Evolutionary conservation across 352 stramenopile genomes (phyloP).

Genomic region (Phytophthora hibernalis): DNA sequence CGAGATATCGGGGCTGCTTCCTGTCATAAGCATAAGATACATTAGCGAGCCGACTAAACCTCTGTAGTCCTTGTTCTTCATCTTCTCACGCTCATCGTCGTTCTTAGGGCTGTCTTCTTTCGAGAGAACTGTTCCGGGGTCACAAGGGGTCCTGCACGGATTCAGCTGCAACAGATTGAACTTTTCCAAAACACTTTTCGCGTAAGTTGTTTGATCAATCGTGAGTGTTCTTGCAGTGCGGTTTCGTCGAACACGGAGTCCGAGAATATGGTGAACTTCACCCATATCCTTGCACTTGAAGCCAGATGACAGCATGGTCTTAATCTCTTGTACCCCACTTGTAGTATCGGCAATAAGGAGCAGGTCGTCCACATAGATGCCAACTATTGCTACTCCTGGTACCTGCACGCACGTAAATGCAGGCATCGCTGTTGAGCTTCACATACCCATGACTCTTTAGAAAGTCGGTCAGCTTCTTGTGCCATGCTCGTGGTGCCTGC

Average conservation of each 20-base stretch:
- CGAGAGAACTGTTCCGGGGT: neutral
- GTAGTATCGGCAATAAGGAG: constrained; percentile 5
- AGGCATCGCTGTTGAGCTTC: constrained; percentile 27
- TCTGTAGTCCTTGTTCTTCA: constrained; percentile 24
- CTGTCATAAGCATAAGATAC: constrained; percentile 25
- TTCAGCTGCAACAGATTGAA: constrained; percentile 19
- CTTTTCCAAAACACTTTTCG: constrained; percentile 8
- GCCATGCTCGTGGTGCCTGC: constrained; percentile 18
- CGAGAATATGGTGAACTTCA: constrained; percentile 16
- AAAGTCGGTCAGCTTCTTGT: constrained; percentile 23
- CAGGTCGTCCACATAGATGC: constrained; percentile 22
- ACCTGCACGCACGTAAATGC: constrained; percentile 12
- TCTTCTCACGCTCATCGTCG: constrained; percentile 1
- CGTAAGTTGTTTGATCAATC: constrained; percentile 20
- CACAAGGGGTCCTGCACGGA: constrained; percentile 1
- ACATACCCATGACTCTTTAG: constrained; percentile 16
- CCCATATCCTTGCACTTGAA: constrained; percentile 26
- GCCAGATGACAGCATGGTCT: neutral
- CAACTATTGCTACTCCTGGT: constrained; percentile 3
- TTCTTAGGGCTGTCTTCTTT: constrained; percentile 9
- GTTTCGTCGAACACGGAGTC: constrained; percentile 2
- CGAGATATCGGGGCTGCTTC: constrained; percentile 20
- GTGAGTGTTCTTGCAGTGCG: neutral
- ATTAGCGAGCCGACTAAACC: constrained; percentile 13
- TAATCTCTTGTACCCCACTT: neutral